These are phyloP conservation scores for Flaveria linearis DNA, from an alignment of 129 eudicot genomes.

Conservation along the genomic window DNA sequence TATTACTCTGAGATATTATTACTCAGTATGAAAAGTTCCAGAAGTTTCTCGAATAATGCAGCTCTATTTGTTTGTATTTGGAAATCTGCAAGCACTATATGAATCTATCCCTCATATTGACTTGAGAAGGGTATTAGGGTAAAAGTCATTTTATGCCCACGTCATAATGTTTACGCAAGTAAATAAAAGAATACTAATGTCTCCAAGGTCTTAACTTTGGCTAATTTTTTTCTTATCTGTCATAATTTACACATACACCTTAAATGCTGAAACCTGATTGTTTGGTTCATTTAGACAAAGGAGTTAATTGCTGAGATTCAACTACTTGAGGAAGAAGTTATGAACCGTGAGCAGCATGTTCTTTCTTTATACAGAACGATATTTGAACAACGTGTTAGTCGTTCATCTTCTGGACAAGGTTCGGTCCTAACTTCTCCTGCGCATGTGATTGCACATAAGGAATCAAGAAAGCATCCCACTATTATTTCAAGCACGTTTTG, in stretches of 20 bases:
- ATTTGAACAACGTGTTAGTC: conserved; percentile 68
- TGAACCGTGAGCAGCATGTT: conserved; percentile 85
- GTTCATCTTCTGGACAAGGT: conserved; percentile 63
- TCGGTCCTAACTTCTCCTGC: conserved; percentile 67
- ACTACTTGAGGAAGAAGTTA: conserved; percentile 85
- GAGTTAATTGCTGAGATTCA: conserved; percentile 85
- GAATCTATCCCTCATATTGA: background rate
- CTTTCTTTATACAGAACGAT: conserved; percentile 80
- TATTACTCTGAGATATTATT: background rate
- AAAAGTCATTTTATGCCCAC: too few species aligned
- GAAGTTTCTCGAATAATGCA: background rate
- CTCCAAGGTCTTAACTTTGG: background rate
- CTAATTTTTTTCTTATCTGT: background rate
- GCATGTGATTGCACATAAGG: conserved; percentile 51
- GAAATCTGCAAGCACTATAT: background rate
- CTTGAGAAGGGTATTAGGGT: too few species aligned
- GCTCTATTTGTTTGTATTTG: background rate
- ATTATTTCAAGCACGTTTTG: conserved; percentile 74
- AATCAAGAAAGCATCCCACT: conserved; percentile 72
- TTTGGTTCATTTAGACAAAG: conserved; percentile 54
- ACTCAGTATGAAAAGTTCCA: background rate
- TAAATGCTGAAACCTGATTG: conserved; percentile 10
- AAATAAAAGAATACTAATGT: conserved; percentile 3
- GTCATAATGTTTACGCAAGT: background rate
- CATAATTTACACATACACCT: conserved; percentile 24